Percentiles rank a stretch among this genome's conserved stretches.
Conservation (phyloP, 768 basidiomycete genomes). For the Hygrophorus pudorinus region DNA sequence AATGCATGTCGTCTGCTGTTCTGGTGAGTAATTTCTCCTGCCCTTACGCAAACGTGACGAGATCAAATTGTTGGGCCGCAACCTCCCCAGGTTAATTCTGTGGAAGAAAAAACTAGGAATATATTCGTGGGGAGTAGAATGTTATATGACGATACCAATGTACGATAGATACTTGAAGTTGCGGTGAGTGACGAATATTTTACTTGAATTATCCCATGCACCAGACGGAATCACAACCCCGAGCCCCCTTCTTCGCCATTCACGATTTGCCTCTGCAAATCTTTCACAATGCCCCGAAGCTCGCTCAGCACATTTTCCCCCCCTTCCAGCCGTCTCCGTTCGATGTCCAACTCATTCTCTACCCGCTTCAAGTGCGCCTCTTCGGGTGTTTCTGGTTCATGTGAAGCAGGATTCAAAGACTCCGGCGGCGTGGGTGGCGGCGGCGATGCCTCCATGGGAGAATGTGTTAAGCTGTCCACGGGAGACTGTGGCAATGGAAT, state of each 20-base stretch:
- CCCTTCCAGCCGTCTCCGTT: slow-evolving; percentile 2
- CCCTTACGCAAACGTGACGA: not conserved
- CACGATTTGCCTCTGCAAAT: not conserved
- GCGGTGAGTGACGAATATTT: too few species aligned
- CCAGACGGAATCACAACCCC: too few species aligned
- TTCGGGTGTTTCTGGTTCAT: not conserved
- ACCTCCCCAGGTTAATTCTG: not conserved
- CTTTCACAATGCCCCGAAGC: slow-evolving; percentile 5
- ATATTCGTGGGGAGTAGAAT: not conserved
- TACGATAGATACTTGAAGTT: too few species aligned
- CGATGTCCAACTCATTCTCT: slow-evolving; percentile 6
- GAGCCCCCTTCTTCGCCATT: not conserved
- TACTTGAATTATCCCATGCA: too few species aligned
- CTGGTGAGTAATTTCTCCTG: not conserved
- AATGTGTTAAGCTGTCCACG: not conserved
- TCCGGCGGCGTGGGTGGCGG: slow-evolving; percentile 1
- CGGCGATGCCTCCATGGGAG: slow-evolving; percentile 1
- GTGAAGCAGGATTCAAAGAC: not conserved
- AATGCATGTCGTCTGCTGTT: not conserved
- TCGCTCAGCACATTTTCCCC: slow-evolving; percentile 8
- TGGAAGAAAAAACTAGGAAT: not conserved
- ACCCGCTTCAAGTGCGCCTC: slow-evolving; percentile 1
- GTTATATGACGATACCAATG: not conserved
- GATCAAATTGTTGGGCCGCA: not conserved
- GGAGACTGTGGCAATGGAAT: slow-evolving; percentile 11